phyloP scores from a whole-genome alignment of 805 yeast genomes.

The Candida oleophila region DNA sequence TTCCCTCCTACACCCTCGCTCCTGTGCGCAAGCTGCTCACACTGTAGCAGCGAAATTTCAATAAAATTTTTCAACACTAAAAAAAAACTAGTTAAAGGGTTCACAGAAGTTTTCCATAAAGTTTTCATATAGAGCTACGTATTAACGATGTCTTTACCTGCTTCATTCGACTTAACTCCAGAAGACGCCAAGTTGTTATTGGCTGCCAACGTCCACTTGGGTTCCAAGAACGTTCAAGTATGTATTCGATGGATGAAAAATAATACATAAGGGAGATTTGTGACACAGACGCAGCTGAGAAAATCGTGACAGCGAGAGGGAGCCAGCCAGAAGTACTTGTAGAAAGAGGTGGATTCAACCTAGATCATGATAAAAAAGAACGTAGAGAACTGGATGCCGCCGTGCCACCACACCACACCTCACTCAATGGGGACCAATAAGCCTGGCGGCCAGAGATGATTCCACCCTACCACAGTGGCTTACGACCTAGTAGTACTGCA shows the following conservation, averaged over 20 bases:
- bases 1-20: background rate
- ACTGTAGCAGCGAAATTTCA: constrained; percentile 9
- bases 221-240: constrained; percentile 99
- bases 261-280: too few relatives aligned
- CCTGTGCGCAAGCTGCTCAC: constrained; percentile 4
- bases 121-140: constrained; percentile 6
- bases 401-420: too few relatives aligned
- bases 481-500: background rate
- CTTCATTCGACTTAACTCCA: constrained; percentile 88
- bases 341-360: background rate
- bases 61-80: constrained; percentile 10
- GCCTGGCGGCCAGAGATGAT: too few relatives aligned
- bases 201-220: constrained; percentile 99
- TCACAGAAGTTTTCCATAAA: constrained; percentile 6
- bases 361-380: background rate
- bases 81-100: constrained; percentile 1
- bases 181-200: constrained; percentile 98
- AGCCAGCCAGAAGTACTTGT: too few relatives aligned
- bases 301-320: background rate
- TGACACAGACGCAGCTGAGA: background rate
- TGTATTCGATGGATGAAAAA: constrained; percentile 33
- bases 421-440: too few relatives aligned
- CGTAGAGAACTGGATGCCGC: background rate
- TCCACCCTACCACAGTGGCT: too few relatives aligned
- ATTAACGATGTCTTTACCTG: constrained; percentile 72